phyloP scores from a whole-genome alignment of 23 red algal genomes.

The Gracilariopsis chorda region DNA sequence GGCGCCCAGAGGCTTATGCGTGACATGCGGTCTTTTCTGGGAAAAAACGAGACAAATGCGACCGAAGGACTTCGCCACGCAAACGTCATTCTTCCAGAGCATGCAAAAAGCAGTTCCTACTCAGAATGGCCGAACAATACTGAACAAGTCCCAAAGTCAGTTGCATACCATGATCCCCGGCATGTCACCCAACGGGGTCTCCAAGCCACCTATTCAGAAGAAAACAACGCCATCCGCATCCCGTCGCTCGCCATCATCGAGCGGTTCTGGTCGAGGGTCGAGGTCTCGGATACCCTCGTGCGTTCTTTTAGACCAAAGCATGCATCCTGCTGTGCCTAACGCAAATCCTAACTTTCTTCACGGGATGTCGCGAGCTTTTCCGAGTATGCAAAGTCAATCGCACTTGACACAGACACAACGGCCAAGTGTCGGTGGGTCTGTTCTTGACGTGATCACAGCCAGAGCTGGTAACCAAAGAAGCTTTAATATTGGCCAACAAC shows the following conservation, averaged over 20 bases:
- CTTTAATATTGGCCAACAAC: constrained; percentile 19
- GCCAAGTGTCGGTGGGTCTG: not conserved
- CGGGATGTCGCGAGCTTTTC: not conserved
- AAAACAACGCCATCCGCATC: not conserved
- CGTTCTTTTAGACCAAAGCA: not conserved
- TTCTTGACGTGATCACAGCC: not conserved
- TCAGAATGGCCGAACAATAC: not conserved
- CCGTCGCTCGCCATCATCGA: constrained; percentile 4
- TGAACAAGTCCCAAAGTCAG: not conserved
- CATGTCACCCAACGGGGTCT: constrained; percentile 9
- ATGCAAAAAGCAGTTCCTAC: not conserved
- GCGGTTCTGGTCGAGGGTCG: not conserved
- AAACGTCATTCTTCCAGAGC: constrained; percentile 7
- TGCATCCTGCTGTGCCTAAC: not conserved
- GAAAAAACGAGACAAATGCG: constrained; percentile 31
- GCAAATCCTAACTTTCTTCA: constrained; percentile 4
- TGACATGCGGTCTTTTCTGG: constrained; percentile 31
- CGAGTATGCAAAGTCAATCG: not conserved
- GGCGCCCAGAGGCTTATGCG: not conserved
- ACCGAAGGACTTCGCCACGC: constrained; percentile 26
- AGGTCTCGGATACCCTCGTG: not conserved
- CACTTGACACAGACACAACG: not conserved
- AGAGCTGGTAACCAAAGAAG: not conserved
- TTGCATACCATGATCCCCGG: not conserved
- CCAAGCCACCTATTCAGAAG: constrained; percentile 42